Evolutionary conservation across 148 eudicot species (phyloP).

Genomic region (Suaeda aralocaspica): DNA sequence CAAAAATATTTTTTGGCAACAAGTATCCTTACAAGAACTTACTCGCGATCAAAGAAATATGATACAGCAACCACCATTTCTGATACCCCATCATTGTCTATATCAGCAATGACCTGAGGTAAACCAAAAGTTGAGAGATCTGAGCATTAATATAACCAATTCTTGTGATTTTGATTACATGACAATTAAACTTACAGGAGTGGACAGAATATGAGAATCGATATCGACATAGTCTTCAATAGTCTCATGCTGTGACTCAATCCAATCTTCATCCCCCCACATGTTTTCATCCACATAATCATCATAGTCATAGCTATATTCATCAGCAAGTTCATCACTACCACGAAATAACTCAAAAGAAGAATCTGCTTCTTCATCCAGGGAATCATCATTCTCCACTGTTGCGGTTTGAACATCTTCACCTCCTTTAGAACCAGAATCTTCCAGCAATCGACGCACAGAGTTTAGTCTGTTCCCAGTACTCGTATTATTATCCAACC

Average conservation of each 20-base stretch:
- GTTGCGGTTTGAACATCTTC: constrained; percentile 58
- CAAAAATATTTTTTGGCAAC: not conserved
- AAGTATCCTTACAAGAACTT: constrained; percentile 35
- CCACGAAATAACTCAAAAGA: constrained; percentile 91
- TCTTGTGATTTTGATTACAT: not conserved
- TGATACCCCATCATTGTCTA: constrained; percentile 86
- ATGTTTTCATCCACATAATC: constrained; percentile 84
- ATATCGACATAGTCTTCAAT: constrained; percentile 71
- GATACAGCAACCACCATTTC: constrained; percentile 99
- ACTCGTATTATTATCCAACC: constrained; percentile 28
- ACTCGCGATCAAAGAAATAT: constrained; percentile 99
- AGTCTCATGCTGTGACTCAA: constrained; percentile 67
- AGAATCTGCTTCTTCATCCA: constrained; percentile 91
- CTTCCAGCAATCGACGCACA: constrained; percentile 72
- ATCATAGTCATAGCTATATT: constrained; percentile 96
- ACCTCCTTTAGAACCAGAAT: constrained; percentile 35
- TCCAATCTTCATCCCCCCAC: constrained; percentile 99
- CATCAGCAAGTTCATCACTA: constrained; percentile 86
- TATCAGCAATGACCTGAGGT: constrained; percentile 90
- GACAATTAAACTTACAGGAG: constrained; percentile 68
- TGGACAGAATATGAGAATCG: constrained; percentile 82
- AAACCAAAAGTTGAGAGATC: not conserved
- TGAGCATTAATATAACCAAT: not conserved
- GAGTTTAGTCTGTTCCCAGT: constrained; percentile 42
- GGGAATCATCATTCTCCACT: constrained; percentile 68